A percentile compares a stretch with the other conserved stretches of the same genome.
Evolutionary conservation across 2,329 filamentous ascomycete species (phyloP).

Genomic region (Zasmidium cellare): DNA sequence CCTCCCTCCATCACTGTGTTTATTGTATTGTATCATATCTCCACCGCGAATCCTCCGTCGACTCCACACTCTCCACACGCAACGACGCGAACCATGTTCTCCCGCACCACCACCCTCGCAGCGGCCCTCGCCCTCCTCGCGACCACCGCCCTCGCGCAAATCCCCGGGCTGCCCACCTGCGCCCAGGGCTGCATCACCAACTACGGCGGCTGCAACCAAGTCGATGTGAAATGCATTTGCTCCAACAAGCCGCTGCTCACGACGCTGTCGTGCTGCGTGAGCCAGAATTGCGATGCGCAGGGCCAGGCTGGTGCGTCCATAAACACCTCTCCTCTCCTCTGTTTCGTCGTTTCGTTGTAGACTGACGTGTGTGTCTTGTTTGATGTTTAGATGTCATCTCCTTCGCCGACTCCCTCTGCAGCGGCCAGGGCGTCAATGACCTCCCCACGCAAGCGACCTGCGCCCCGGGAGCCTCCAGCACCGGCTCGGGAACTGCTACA

Average conservation of each 20-base stretch:
- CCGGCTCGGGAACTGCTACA: constrained; percentile 10
- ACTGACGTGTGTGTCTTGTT: neutral
- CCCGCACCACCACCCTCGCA: constrained; percentile 10
- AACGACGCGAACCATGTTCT: constrained; percentile 18
- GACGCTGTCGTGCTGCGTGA: constrained; percentile 44
- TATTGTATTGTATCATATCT: neutral
- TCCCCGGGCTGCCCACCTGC: constrained; percentile 32
- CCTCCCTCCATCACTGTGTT: no score
- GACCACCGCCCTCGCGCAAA: constrained; percentile 19
- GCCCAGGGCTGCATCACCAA: constrained; percentile 38
- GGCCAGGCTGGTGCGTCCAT: constrained; percentile 37
- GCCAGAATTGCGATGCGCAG: constrained; percentile 32
- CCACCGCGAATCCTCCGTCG: neutral
- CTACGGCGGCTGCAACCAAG: constrained; percentile 38
- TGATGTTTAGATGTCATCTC: constrained; percentile 45
- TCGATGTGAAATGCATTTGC: constrained; percentile 47
- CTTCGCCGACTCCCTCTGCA: constrained; percentile 44
- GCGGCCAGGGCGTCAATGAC: constrained; percentile 37
- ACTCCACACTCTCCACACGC: constrained; percentile 1
- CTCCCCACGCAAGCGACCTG: constrained; percentile 43
- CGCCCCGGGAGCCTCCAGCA: constrained; percentile 22
- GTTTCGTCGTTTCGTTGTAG: neutral
- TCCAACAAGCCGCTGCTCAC: constrained; percentile 37
- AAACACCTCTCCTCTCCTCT: neutral
- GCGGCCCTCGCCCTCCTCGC: constrained; percentile 20